Evolutionary conservation across 2,329 filamentous ascomycete genomes (phyloP), one percentile per base, ranked within the genome.

Genomic region (Penicillium glabrum): DNA sequence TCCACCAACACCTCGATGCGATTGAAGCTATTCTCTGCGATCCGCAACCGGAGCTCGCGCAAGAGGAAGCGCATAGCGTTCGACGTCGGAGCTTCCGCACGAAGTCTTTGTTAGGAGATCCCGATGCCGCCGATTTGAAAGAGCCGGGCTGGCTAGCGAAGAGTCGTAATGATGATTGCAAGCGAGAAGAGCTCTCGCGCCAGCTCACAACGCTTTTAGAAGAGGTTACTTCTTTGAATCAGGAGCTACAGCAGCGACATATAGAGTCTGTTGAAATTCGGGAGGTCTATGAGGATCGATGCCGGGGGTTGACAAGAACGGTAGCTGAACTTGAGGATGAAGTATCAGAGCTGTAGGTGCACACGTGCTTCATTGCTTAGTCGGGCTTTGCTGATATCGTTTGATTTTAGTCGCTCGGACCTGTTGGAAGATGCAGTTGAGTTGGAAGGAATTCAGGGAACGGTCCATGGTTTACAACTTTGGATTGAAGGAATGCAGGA

Each of bases 291-390:
- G 79, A 86, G 51, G 80, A 80, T 43, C 81, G 84, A 58, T 80
- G 83, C 56, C 82, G 87, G 67, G 78, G 77, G 37, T 80, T 86
- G 50, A 80, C 82, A 43, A 77, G 84, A 61, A 82, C 82, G 51
- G 84, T 89, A 56, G 77, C 85, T 24, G 82, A 83, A 56, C 77
- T 89, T 14, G 84, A 89, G 64, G 79, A 79, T 37, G 81, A 84
- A 44, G 77, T 89, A 44, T 67, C 77, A 41, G 80, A 86, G 59
- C 76, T 89, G 83, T 87, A 71, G 64, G 75, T 67, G 13, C 19
- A 41, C 31, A 33, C 35, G 35, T 23, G 39, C 19, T 41, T 41
- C 39, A 13, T 23, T 41, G 19, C 19, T 41, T 19, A 11, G 23
- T 10, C 14, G 39, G 19, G 39, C 19, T 21, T 13, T 37, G 7